A percentile compares a stretch with the other conserved stretches of the same genome.
These are phyloP conservation scores for Astragalus membranaceus DNA, from an alignment of 306 rosid species.

Conservation along the genomic window DNA sequence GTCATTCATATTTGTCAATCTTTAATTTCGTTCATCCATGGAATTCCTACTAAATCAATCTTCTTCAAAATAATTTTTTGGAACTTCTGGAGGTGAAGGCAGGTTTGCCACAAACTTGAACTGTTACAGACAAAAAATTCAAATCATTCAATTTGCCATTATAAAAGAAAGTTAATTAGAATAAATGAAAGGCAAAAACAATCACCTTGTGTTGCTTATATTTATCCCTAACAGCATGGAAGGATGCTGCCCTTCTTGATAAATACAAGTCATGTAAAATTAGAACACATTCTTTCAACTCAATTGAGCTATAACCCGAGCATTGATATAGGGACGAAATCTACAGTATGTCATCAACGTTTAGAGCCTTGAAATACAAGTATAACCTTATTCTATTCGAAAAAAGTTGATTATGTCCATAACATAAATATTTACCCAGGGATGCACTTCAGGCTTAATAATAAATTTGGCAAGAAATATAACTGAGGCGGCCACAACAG, in stretches of 20 bases:
- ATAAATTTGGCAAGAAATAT: too few relatives aligned
- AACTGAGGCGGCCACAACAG: too few relatives aligned
- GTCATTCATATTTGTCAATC: too few relatives aligned
- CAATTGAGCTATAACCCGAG: too few relatives aligned
- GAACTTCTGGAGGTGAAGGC: slow-evolving; percentile 70
- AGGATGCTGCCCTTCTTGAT: too few relatives aligned
- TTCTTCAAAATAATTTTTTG: slow-evolving; percentile 37
- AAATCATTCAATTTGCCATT: neutral
- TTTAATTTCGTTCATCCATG: neutral
- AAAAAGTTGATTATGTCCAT: neutral
- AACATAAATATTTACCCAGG: slow-evolving; percentile 61
- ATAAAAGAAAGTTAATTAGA: neutral
- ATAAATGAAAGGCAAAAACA: neutral
- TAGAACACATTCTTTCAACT: too few relatives aligned
- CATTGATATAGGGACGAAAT: too few relatives aligned
- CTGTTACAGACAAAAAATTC: slow-evolving; percentile 30
- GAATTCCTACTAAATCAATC: neutral
- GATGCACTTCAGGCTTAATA: too few relatives aligned
- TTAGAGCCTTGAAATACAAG: neutral
- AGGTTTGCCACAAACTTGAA: slow-evolving; percentile 56
- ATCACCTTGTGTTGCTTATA: too few relatives aligned
- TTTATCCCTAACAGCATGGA: too few relatives aligned
- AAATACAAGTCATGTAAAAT: too few relatives aligned
- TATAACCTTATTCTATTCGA: neutral
- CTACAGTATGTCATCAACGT: slow-evolving; percentile 26